Evolutionary conservation across 2,329 filamentous ascomycete species (phyloP).

Genomic region (Cryoendolithus antarcticus): DNA sequence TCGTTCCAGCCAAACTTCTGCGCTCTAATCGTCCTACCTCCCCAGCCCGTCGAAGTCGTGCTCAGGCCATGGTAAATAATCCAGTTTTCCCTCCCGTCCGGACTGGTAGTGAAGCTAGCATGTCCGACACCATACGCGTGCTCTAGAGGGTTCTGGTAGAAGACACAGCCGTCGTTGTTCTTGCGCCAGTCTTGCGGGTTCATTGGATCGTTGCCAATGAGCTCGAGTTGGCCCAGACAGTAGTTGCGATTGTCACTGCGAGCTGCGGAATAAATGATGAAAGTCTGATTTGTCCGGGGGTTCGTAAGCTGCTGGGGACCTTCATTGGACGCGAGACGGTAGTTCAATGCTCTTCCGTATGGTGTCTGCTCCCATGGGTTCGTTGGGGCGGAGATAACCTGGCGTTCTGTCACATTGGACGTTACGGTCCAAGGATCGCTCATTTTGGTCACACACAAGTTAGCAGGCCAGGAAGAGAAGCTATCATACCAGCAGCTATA

Average conservation of each 20-base stretch:
- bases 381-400: conserved; percentile 34
- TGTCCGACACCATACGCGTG: conserved; percentile 38
- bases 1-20: conserved; percentile 38
- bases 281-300: conserved; percentile 33
- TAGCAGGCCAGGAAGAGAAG: conserved; percentile 39
- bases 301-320: conserved; percentile 39
- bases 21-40: conserved; percentile 34
- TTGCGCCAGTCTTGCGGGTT: conserved; percentile 37
- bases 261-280: conserved; percentile 39
- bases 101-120: conserved; percentile 38
- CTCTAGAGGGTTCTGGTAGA: conserved; percentile 36
- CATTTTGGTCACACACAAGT: conserved; percentile 40
- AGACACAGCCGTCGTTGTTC: conserved; percentile 34
- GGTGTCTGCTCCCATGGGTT: conserved; percentile 42
- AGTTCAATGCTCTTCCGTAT: conserved; percentile 34
- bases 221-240: conserved; percentile 39
- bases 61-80: conserved; percentile 38
- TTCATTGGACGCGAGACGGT: conserved; percentile 38
- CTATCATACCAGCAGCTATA: conserved; percentile 31
- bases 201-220: conserved; percentile 38
- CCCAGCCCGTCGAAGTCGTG: too few relatives aligned
- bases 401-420: conserved; percentile 33
- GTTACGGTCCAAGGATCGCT: conserved; percentile 36
- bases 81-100: conserved; percentile 37
- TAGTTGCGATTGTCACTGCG: conserved; percentile 42